Conservation (phyloP, 306 rosid species). For the Prunus dulcis region DNA sequence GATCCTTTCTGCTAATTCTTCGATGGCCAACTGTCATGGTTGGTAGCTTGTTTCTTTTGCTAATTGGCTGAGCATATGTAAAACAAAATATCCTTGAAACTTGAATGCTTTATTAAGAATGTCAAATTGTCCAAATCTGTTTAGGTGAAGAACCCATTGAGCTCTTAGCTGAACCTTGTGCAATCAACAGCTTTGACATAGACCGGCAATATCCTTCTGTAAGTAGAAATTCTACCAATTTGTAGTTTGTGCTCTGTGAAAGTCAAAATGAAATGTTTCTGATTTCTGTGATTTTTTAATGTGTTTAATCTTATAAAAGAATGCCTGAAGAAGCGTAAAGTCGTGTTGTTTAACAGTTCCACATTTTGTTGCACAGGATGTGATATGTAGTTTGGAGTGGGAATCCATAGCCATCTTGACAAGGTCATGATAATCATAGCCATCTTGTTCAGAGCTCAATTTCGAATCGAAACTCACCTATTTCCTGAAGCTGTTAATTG, state of each 20-base stretch:
- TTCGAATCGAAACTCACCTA: constrained; percentile 4
- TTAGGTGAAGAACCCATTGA: constrained; percentile 74
- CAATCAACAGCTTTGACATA: constrained; percentile 90
- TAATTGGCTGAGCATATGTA: not conserved
- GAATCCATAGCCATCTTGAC: constrained; percentile 80
- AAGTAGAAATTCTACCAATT: constrained; percentile 29
- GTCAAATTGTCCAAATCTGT: constrained; percentile 8
- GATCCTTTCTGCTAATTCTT: constrained; percentile 5
- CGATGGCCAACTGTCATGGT: constrained; percentile 5
- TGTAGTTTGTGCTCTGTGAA: constrained; percentile 9
- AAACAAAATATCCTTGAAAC: constrained; percentile 1
- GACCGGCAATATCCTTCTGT: constrained; percentile 77
- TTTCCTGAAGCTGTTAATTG: not conserved
- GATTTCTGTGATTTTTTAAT: not conserved
- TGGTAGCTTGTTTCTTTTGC: constrained; percentile 7
- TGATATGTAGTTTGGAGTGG: constrained; percentile 89
- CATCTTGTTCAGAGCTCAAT: constrained; percentile 14
- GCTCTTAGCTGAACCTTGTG: constrained; percentile 88
- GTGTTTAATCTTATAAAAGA: not conserved
- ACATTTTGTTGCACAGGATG: constrained; percentile 56
- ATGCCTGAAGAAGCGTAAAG: not conserved
- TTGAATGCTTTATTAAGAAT: constrained; percentile 9
- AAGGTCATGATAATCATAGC: constrained; percentile 37
- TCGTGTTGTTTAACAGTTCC: constrained; percentile 17
- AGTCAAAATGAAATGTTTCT: not conserved